Evolutionary conservation across 192 early-diverging fungal genomes (phyloP).

Genomic region (Cladochytrium replicatum): DNA sequence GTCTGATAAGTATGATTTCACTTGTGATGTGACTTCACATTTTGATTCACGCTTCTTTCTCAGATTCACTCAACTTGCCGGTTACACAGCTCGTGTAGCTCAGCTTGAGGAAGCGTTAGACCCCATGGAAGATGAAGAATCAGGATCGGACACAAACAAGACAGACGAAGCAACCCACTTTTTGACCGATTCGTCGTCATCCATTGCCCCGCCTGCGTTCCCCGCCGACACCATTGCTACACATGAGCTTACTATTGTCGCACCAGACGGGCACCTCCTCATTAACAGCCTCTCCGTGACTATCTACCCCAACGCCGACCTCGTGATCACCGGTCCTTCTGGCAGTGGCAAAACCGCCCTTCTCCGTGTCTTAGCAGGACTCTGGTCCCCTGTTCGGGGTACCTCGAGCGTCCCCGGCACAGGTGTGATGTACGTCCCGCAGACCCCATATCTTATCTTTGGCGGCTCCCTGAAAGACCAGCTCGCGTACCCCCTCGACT

Average conservation of each 20-base stretch:
- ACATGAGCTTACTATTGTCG: constrained; percentile 12
- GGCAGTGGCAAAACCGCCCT: constrained; percentile 81
- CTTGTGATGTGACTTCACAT: background rate
- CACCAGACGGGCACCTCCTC: constrained; percentile 9
- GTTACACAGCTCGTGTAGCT: constrained; percentile 71
- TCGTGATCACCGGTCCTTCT: constrained; percentile 63
- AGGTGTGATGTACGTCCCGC: constrained; percentile 58
- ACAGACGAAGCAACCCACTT: constrained; percentile 13
- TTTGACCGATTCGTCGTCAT: background rate
- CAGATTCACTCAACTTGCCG: constrained; percentile 63
- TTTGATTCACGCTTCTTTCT: background rate
- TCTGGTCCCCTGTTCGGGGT: constrained; percentile 61
- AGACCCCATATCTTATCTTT: constrained; percentile 48
- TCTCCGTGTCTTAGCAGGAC: constrained; percentile 60
- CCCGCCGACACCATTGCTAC: constrained; percentile 5
- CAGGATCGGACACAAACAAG: constrained; percentile 23
- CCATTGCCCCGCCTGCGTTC: constrained; percentile 5
- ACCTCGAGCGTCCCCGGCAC: constrained; percentile 17
- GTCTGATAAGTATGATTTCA: constrained; percentile 30
- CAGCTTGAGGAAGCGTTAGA: constrained; percentile 70
- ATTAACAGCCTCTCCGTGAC: constrained; percentile 11
- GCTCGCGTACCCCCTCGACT: constrained; percentile 44
- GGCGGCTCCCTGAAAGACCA: constrained; percentile 54
- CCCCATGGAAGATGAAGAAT: constrained; percentile 31
- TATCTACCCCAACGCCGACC: constrained; percentile 34